Percentiles rank a stretch among this genome's conserved stretches.
These are phyloP conservation scores for Rutstroemia sp. DNA, from an alignment of 2,329 filamentous ascomycete genomes.

Conservation along the genomic window DNA sequence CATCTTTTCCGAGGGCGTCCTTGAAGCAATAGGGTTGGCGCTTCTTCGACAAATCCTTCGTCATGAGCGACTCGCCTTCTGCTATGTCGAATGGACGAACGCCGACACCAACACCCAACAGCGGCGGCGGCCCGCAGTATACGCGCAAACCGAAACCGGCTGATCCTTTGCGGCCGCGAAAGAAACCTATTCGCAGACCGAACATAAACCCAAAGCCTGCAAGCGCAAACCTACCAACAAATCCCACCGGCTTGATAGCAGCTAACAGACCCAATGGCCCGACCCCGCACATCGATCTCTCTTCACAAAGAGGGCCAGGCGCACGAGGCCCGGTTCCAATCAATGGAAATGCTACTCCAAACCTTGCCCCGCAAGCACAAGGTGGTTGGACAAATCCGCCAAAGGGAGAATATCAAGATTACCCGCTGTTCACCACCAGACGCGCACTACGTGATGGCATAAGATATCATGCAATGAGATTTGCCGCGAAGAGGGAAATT, in stretches of 20 bases:
- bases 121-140: slow-evolving; percentile 38
- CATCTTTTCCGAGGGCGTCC: background rate
- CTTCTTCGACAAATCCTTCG: background rate
- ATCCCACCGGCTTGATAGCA: slow-evolving; percentile 14
- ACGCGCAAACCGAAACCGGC: slow-evolving; percentile 42
- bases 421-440: slow-evolving; percentile 76
- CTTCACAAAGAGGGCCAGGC: slow-evolving; percentile 2
- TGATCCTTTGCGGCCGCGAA: slow-evolving; percentile 59
- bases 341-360: slow-evolving; percentile 3
- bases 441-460: slow-evolving; percentile 70
- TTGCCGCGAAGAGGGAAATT: slow-evolving; percentile 53
- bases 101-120: slow-evolving; percentile 41
- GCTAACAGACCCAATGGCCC: slow-evolving; percentile 1
- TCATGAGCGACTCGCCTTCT: slow-evolving; percentile 37
- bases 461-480: slow-evolving; percentile 81
- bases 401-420: slow-evolving; percentile 42
- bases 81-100: slow-evolving; percentile 39
- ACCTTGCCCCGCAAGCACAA: slow-evolving; percentile 38
- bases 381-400: slow-evolving; percentile 52
- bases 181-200: slow-evolving; percentile 39
- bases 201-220: slow-evolving; percentile 22
- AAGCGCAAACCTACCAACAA: slow-evolving; percentile 4
- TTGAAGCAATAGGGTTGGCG: background rate
- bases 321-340: slow-evolving; percentile 22
- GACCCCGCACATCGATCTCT: slow-evolving; percentile 9